phyloP scores from a whole-genome alignment of 495 filamentous ascomycete species.

The Chaetomidium leptoderma region DNA sequence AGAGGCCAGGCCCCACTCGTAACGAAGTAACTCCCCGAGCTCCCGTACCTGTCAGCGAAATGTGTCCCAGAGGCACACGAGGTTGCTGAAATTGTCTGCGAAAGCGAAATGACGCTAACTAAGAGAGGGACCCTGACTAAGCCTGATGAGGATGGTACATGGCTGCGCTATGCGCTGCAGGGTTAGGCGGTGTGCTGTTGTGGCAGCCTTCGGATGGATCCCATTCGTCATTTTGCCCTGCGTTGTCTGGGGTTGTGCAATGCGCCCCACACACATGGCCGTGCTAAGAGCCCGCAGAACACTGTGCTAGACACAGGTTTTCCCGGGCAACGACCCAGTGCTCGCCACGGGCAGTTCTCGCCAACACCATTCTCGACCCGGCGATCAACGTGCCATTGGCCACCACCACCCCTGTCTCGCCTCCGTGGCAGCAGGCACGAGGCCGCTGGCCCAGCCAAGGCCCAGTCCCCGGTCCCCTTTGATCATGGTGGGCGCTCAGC shows the following conservation, averaged over 20 bases:
- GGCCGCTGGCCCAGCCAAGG: conserved; percentile 18
- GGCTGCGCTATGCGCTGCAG: neutral
- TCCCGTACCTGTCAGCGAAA: neutral
- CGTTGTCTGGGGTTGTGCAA: conserved; percentile 8
- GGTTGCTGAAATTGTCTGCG: neutral
- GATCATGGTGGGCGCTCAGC: conserved; percentile 28
- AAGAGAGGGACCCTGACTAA: neutral
- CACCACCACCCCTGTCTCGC: conserved; percentile 22
- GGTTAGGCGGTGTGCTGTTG: conserved; percentile 22
- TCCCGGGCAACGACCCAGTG: conserved; percentile 23
- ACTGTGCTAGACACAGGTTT: conserved; percentile 8
- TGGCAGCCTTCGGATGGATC: conserved; percentile 20
- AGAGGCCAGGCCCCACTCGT: neutral
- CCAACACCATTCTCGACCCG: conserved; percentile 13
- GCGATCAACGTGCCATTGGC: conserved; percentile 21
- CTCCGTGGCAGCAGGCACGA: conserved; percentile 22
- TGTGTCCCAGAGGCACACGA: neutral
- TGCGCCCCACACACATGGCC: conserved; percentile 14
- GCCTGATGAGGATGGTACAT: neutral
- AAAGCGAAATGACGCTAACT: conserved; percentile 4
- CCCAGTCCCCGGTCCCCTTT: conserved; percentile 27
- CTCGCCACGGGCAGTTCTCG: too few relatives aligned
- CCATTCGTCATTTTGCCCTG: conserved; percentile 34
- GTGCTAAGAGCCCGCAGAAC: conserved; percentile 13
- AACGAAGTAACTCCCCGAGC: too few relatives aligned